A percentile compares a stretch with the other conserved stretches of the same genome.
Evolutionary conservation across 768 basidiomycete genomes (phyloP).

Genomic region (Leucosporidium yakuticum): DNA sequence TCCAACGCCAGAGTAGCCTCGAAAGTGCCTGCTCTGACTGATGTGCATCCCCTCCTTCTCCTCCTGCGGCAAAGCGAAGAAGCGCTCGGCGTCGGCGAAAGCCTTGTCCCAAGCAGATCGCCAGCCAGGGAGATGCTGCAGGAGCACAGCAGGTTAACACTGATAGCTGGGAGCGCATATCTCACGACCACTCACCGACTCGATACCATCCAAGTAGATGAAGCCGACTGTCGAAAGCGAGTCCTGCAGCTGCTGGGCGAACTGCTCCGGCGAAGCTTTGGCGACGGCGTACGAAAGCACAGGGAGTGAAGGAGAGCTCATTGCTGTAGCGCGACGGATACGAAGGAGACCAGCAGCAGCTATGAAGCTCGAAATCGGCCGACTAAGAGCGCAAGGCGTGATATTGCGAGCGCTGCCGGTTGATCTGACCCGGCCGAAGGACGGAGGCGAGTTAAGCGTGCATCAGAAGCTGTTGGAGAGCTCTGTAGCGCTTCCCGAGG

Average conservation of each 20-base stretch:
- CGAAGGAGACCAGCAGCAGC: too few relatives aligned
- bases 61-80: slow-evolving; percentile 13
- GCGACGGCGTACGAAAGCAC: slow-evolving; percentile 16
- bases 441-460: too few relatives aligned
- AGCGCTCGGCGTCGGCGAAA: neutral
- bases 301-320: neutral
- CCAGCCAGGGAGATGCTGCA: slow-evolving; percentile 9
- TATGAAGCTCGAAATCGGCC: too few relatives aligned
- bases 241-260: slow-evolving; percentile 12
- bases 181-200: neutral
- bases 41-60: slow-evolving; percentile 9
- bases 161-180: too few relatives aligned
- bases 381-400: too few relatives aligned
- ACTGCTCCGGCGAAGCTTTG: neutral
- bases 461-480: too few relatives aligned
- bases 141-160: too few relatives aligned
- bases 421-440: too few relatives aligned
- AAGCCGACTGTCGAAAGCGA: slow-evolving; percentile 23
- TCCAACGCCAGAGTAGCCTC: slow-evolving; percentile 16
- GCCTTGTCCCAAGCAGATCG: slow-evolving; percentile 4
- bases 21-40: slow-evolving; percentile 8
- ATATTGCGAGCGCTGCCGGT: too few relatives aligned
- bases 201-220: slow-evolving; percentile 18
- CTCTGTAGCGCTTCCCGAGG: too few relatives aligned
- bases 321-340: too few relatives aligned